phyloP scores from a whole-genome alignment of 1,284 basidiomycete genomes.

The Apiotrichum mycotoxinovorans region DNA sequence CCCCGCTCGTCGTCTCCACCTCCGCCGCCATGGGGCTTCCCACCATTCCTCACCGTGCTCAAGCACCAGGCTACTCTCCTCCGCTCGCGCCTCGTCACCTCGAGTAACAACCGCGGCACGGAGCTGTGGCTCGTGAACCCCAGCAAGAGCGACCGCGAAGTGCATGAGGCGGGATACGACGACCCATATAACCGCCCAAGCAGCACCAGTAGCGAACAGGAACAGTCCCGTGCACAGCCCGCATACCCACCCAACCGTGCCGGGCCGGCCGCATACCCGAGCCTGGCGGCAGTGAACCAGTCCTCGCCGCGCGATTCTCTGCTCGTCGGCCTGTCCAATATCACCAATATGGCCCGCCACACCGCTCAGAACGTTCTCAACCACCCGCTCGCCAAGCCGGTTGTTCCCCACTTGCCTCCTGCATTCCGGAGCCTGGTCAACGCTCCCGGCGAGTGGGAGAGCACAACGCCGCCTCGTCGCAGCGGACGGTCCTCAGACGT shows the following conservation, averaged over 20 bases:
- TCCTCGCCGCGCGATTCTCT: constrained; percentile 40
- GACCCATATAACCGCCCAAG: constrained; percentile 11
- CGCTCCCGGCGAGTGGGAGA: constrained; percentile 62
- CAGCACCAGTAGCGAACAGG: constrained; percentile 7
- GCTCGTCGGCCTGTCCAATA: constrained; percentile 79
- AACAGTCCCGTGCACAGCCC: constrained; percentile 39
- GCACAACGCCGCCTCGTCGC: constrained; percentile 53
- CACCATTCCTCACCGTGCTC: constrained; percentile 65
- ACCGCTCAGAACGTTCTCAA: constrained; percentile 88
- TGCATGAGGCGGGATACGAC: constrained; percentile 57
- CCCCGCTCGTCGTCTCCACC: constrained; percentile 14
- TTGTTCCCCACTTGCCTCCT: constrained; percentile 87
- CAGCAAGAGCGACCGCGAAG: constrained; percentile 79
- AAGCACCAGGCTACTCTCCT: constrained; percentile 68
- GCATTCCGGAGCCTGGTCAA: constrained; percentile 82
- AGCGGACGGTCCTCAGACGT: constrained; percentile 57
- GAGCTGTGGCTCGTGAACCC: constrained; percentile 89
- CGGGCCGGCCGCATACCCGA: constrained; percentile 51
- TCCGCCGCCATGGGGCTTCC: constrained; percentile 55
- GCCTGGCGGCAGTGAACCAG: constrained; percentile 20
- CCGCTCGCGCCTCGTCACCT: constrained; percentile 57
- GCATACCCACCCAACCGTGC: constrained; percentile 50
- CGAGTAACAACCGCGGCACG: constrained; percentile 32
- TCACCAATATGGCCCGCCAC: constrained; percentile 81
- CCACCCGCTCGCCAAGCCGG: constrained; percentile 88